A percentile compares a stretch with the other conserved stretches of the same genome.
Evolutionary conservation across 345 rosid genomes (phyloP).

Genomic region (Pugionium dolabratum): DNA sequence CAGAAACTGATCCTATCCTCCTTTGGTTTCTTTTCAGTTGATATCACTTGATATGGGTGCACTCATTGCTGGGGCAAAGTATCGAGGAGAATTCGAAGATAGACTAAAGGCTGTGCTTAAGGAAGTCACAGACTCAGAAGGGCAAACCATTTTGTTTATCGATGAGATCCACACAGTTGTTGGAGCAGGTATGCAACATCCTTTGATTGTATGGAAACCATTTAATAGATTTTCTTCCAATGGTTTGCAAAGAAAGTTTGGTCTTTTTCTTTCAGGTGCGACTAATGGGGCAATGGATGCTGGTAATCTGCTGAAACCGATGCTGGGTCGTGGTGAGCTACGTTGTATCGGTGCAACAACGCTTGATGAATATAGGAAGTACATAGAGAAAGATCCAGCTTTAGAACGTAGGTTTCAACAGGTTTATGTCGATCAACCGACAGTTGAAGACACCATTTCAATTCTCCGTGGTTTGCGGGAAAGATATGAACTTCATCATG

Average conservation of each 20-base stretch:
- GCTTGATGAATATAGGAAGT: constrained; percentile 91
- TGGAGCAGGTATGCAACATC: constrained; percentile 78
- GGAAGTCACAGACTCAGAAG: constrained; percentile 96
- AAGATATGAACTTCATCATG: constrained; percentile 98
- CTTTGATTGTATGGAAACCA: not conserved
- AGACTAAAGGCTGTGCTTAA: constrained; percentile 94
- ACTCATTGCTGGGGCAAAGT: constrained; percentile 97
- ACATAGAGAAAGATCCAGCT: constrained; percentile 98
- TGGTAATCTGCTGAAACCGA: constrained; percentile 94
- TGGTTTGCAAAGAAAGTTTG: not conserved
- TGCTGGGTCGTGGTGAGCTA: constrained; percentile 98
- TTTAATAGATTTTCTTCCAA: not conserved
- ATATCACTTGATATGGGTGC: constrained; percentile 99
- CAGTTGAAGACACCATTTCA: constrained; percentile 89
- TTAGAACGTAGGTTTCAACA: constrained; percentile 99
- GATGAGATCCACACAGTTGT: constrained; percentile 99
- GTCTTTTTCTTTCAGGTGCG: constrained; percentile 64
- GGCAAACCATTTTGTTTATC: constrained; percentile 87
- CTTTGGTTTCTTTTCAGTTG: constrained; percentile 49
- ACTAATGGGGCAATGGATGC: constrained; percentile 99
- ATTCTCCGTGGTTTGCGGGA: constrained; percentile 95
- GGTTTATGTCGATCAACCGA: constrained; percentile 94
- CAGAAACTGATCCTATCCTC: not conserved
- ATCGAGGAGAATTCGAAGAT: constrained; percentile 97
- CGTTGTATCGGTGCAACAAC: constrained; percentile 98